Conservation (phyloP, 2,329 filamentous ascomycete species). For the Sarocladium strictum region DNA sequence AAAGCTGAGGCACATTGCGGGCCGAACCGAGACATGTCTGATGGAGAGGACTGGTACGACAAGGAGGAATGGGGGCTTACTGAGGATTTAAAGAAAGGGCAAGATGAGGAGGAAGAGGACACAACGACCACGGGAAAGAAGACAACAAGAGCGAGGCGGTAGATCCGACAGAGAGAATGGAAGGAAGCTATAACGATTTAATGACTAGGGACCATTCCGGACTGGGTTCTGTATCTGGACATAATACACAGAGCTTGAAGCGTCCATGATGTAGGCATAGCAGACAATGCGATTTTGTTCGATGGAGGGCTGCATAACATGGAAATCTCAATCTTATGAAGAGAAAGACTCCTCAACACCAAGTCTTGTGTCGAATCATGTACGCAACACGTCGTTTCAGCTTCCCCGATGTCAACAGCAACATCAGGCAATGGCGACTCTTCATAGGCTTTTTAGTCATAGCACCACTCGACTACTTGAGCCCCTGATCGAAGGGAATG, state of each 20-base stretch:
- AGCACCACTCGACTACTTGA: too few relatives aligned
- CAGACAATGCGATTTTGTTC: background rate
- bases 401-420: too few relatives aligned
- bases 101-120: constrained; percentile 78
- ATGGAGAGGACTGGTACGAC: constrained; percentile 88
- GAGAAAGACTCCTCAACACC: too few relatives aligned
- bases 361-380: too few relatives aligned
- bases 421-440: too few relatives aligned
- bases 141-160: constrained; percentile 27
- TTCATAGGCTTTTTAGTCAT: too few relatives aligned
- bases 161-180: background rate
- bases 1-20: constrained; percentile 72
- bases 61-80: constrained; percentile 70
- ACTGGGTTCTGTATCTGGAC: background rate
- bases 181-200: background rate
- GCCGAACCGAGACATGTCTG: constrained; percentile 67
- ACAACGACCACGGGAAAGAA: constrained; percentile 52
- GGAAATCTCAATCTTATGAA: too few relatives aligned
- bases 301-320: background rate
- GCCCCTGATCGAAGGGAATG: too few relatives aligned
- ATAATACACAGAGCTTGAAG: background rate
- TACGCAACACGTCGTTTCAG: too few relatives aligned
- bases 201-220: background rate
- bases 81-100: constrained; percentile 73
- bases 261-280: background rate